Base-by-base conservation (phyloP, 441 rosid species). In the Euphorbia corollata region DNA sequence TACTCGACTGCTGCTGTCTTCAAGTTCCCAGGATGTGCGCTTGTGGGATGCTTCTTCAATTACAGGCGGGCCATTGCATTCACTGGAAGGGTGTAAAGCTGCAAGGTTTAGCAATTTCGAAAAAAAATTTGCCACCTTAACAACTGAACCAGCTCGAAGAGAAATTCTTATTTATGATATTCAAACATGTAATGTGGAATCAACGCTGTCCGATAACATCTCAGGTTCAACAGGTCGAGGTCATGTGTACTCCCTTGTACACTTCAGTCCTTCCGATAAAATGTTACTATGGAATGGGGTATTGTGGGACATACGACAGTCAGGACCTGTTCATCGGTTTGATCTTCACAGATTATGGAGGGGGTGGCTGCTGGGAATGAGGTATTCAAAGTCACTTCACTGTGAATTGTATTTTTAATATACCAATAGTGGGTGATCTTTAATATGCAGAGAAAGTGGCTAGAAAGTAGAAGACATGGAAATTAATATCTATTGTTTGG, bases 361-460 rank as follows among this genome's bases (percentile, higher is more conserved):
- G 99, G 6, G 98, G 99, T 58, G 99, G 98, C 60, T 95, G 88
- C 98, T 77, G 89, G 97, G 69, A 92, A 85, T 73, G 99, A 95
- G 98, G 99, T 95, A 88, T 61, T 57, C 23, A 47, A 54, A 63
- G 18, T 34, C 48, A 20, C 15, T 13, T 2, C 54, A 11, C 10
- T 59, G 30, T 30, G 11, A 38, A 51, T 38, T 51, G 34, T 12
- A 34, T 65, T 36, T 5, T 36, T 36, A 27, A 27, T 18, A n/a
- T 36, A 18, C 24, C 32, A 6, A 16, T 47, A 7, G 19, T 59
- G 1, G 70, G 19, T 10, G 32, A 43, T 45, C 6, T 36, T 36
- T 36, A 8, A 8, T 36, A 36, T 36, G 41, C 1, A 36, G 41
- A 36, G 41, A 36, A 36, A 36, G 41, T 36, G 9, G 9, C 41